Evolutionary conservation across 1,284 basidiomycete genomes (phyloP).

Genomic region (Cryptococcus amylolentus): DNA sequence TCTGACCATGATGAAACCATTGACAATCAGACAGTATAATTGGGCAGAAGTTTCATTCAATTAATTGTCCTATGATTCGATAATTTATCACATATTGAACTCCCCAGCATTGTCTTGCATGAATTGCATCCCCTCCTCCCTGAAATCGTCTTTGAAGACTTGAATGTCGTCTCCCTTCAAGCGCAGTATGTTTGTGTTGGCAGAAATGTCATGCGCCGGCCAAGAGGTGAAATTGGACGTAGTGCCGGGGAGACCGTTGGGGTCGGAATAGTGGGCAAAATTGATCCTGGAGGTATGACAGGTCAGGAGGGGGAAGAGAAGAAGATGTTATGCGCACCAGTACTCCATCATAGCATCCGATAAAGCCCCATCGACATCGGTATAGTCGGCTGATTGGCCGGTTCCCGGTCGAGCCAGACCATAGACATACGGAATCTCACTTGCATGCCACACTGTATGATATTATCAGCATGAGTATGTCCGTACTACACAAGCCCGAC

Average conservation of each 20-base stretch:
- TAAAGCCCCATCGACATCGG: slow-evolving; percentile 20
- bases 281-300: slow-evolving; percentile 28
- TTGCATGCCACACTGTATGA: slow-evolving; percentile 21
- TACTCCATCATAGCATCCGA: slow-evolving; percentile 31
- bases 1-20: too few species aligned
- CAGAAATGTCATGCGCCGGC: slow-evolving; percentile 7
- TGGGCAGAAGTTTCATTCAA: too few species aligned
- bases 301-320: background rate
- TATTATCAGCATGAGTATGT: background rate
- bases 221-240: slow-evolving; percentile 19
- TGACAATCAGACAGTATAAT: too few species aligned
- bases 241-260: slow-evolving; percentile 18
- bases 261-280: slow-evolving; percentile 41
- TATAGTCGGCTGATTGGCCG: slow-evolving; percentile 13
- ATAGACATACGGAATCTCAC: slow-evolving; percentile 29
- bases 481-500: slow-evolving; percentile 5
- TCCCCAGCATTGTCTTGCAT: slow-evolving; percentile 25
- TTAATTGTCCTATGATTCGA: too few species aligned
- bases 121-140: slow-evolving; percentile 31
- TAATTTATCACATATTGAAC: slow-evolving; percentile 12
- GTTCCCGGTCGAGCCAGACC: slow-evolving; percentile 14
- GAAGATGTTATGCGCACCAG: slow-evolving; percentile 25
- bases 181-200: slow-evolving; percentile 31
- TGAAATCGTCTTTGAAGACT: slow-evolving; percentile 37
- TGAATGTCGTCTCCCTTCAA: slow-evolving; percentile 23